These are phyloP conservation scores for Botrytis squamosa DNA, from an alignment of 2,329 filamentous ascomycete genomes.

Conservation along the genomic window DNA sequence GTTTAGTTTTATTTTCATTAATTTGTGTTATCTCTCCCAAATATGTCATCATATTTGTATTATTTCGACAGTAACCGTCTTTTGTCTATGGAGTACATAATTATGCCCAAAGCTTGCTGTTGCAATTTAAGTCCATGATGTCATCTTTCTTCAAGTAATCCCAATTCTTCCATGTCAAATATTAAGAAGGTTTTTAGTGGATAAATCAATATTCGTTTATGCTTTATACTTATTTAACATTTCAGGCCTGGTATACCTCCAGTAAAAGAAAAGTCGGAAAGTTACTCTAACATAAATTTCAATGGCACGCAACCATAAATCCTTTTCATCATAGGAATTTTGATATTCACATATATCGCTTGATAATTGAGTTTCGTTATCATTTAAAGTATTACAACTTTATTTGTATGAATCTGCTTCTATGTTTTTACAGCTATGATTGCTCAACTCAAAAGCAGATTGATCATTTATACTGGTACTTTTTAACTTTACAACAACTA, in stretches of 20 bases:
- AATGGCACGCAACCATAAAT: not conserved
- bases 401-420: not conserved
- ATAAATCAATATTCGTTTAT: not conserved
- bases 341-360: not conserved
- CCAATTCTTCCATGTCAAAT: not conserved
- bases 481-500: not conserved
- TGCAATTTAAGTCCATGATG: not conserved
- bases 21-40: not conserved
- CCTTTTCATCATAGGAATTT: not conserved
- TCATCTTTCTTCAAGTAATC: not conserved
- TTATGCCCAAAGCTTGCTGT: not conserved
- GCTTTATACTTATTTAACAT: not conserved
- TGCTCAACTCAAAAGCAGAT: not conserved
- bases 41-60: not conserved
- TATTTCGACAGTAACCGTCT: not conserved
- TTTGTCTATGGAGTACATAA: not conserved
- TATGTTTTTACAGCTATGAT: not conserved
- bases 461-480: not conserved
- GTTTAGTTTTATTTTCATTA: not conserved
- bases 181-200: not conserved
- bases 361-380: not conserved
- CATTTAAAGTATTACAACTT: slow-evolving; percentile 2
- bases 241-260: not conserved
- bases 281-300: not conserved
- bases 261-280: not conserved